Conservation (phyloP, 2,329 filamentous ascomycete species). For the Cadophora luteo-olivacea region DNA sequence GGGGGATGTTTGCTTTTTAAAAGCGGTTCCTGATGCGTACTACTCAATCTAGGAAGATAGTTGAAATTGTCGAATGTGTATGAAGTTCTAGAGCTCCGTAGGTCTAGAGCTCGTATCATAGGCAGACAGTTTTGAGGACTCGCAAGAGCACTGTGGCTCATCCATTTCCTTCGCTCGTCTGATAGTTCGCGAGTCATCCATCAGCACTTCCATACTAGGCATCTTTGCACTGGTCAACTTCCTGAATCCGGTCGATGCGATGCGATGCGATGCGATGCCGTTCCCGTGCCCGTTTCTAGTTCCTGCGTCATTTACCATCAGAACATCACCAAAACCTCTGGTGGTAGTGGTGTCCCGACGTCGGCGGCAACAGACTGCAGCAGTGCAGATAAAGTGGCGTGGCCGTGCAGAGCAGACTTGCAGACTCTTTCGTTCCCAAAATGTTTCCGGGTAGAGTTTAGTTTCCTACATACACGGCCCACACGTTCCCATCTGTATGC, state of each 20-base stretch:
- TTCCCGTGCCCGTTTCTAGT: neutral
- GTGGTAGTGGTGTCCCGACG: slow-evolving; percentile 1
- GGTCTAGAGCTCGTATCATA: neutral
- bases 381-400: slow-evolving; percentile 14
- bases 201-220: neutral
- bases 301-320: neutral
- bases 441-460: neutral
- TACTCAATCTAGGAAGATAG: neutral
- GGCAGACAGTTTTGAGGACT: neutral
- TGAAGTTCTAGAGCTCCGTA: neutral
- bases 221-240: slow-evolving; percentile 4
- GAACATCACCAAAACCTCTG: neutral
- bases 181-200: neutral
- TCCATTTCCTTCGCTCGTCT: neutral
- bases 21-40: neutral
- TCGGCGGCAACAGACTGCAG: slow-evolving; percentile 6
- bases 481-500: neutral
- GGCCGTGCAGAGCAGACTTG: slow-evolving; percentile 6
- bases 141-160: neutral
- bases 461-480: neutral
- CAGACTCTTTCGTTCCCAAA: neutral
- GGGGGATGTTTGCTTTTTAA: neutral
- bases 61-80: neutral
- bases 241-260: neutral
- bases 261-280: neutral